Evolutionary conservation across 176 grass and related monocot genomes (phyloP).

Genomic region (Puya raimondii): DNA sequence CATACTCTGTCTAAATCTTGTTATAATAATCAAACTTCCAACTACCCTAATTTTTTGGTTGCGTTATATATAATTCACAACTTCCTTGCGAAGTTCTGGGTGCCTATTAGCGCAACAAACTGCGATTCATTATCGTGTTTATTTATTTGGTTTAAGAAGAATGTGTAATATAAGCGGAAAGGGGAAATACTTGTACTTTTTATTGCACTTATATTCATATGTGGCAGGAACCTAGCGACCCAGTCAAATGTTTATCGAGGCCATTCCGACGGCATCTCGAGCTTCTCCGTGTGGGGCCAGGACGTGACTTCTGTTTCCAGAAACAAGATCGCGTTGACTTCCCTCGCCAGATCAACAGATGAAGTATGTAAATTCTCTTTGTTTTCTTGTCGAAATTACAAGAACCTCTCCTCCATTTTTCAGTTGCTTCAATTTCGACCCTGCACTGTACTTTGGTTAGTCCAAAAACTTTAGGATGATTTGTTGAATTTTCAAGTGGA

Average conservation of each 20-base stretch:
- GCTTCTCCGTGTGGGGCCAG: slow-evolving; percentile 69
- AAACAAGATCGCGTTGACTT: slow-evolving; percentile 78
- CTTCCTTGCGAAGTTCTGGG: too few species aligned
- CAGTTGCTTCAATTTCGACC: neutral
- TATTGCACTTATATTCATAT: slow-evolving; percentile 4
- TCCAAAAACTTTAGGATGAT: too few species aligned
- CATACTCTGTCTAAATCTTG: too few species aligned
- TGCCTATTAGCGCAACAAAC: neutral
- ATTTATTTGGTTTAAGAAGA: slow-evolving; percentile 1
- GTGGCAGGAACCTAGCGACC: slow-evolving; percentile 42
- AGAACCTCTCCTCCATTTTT: neutral
- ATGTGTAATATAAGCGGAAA: slow-evolving; percentile 6
- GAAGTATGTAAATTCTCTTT: slow-evolving; percentile 36
- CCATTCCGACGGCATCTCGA: slow-evolving; percentile 71
- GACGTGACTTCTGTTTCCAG: slow-evolving; percentile 75
- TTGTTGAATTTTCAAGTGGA: too few species aligned
- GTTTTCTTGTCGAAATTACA: neutral
- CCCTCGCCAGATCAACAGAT: slow-evolving; percentile 47
- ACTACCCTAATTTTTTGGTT: too few species aligned
- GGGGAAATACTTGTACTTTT: slow-evolving; percentile 9
- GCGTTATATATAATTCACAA: too few species aligned
- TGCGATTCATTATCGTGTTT: neutral
- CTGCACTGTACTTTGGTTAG: too few species aligned
- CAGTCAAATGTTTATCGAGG: slow-evolving; percentile 65
- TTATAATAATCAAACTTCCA: too few species aligned